Evolutionary conservation across 768 basidiomycete species (phyloP).

Genomic region (Neoboletus subvelutipes): DNA sequence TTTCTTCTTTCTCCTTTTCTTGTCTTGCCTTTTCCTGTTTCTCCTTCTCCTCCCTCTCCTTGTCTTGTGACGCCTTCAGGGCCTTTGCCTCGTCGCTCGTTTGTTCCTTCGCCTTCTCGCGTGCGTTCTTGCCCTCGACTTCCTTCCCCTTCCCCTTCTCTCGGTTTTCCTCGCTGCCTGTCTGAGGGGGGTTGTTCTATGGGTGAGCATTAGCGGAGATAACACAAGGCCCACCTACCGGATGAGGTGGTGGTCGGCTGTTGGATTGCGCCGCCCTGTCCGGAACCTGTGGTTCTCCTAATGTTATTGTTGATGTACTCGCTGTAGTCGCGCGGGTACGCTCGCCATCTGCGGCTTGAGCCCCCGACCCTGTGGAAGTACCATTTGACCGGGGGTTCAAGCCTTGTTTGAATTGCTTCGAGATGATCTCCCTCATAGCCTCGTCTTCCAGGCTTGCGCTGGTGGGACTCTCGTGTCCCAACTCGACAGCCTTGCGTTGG

Average conservation of each 20-base stretch:
- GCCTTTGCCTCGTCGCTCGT: not conserved
- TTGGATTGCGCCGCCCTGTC: not conserved
- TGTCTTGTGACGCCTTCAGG: not conserved
- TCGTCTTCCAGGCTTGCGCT: slow-evolving; percentile 33
- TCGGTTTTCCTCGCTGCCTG: not conserved
- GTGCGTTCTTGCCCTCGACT: not conserved
- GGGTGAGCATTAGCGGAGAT: not conserved
- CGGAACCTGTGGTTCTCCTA: slow-evolving; percentile 14
- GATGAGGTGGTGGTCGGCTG: not conserved
- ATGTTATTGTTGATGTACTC: not conserved
- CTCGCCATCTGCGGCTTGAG: slow-evolving; percentile 13
- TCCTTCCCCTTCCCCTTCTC: not conserved
- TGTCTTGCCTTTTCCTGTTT: not conserved
- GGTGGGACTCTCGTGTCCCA: slow-evolving; percentile 32
- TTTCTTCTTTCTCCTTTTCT: not conserved
- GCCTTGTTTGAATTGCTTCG: slow-evolving; percentile 29
- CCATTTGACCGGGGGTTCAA: slow-evolving; percentile 18
- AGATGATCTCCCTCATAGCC: slow-evolving; percentile 33
- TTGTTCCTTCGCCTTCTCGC: not conserved
- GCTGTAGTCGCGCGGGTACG: not conserved
- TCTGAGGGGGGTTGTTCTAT: slow-evolving; percentile 3
- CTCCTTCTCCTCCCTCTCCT: not conserved
- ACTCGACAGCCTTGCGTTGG: slow-evolving; percentile 35
- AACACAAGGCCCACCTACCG: slow-evolving; percentile 4
- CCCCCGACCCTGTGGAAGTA: slow-evolving; percentile 16